Base-by-base conservation (phyloP, 148 eudicot species). In the Silene latifolia region DNA sequence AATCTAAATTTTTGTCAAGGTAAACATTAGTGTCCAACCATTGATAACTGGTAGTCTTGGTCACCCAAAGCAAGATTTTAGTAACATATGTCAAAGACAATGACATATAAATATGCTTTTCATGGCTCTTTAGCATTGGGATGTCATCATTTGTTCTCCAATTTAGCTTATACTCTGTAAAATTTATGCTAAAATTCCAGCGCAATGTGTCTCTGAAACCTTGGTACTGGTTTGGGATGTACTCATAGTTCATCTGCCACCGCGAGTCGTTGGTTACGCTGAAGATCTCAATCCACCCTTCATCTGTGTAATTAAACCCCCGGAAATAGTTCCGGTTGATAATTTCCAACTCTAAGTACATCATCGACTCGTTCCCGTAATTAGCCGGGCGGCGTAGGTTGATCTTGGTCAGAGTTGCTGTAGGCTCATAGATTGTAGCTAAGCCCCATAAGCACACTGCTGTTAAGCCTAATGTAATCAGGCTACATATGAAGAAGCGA, bases 1-100 rank as follows among this genome's bases (percentile, higher is more conserved):
- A 20, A 18, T 42, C 1, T 8, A 67, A 39, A 18, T 10, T 39
- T 1, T 67, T 1, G 14, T 5, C 11, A 4, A 67, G 20, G 23
- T 39, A 18, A 11, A 20, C 51, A 42, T 8, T 35, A 10, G 25
- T 67, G 5, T 67, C 70, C 51, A 67, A 67, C 70, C 70, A 67
- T 14, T n/a, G 48, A 67, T 67, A 67, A 19, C 15, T 18, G 2
- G 3, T n/a, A 3, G 53, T 39, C 14, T 42, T 8, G 14, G 70
- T 67, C 7, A 23, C 19, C 70, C 70, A 67, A 67, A 67, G 25
- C 70, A 67, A 9, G 70, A 67, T 42, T 19, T 67, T 67, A 67
- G 39, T 35, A 24, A 3, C 8, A 67, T 67, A 67, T 3, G 11
- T 9, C 70, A 67, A 67, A 18, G 0, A 67, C 70, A 67, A 17